Percentiles rank a stretch among this genome's conserved stretches.
Evolutionary conservation across 805 yeast genomes (phyloP).

Genomic region (Yarrowia sp.): DNA sequence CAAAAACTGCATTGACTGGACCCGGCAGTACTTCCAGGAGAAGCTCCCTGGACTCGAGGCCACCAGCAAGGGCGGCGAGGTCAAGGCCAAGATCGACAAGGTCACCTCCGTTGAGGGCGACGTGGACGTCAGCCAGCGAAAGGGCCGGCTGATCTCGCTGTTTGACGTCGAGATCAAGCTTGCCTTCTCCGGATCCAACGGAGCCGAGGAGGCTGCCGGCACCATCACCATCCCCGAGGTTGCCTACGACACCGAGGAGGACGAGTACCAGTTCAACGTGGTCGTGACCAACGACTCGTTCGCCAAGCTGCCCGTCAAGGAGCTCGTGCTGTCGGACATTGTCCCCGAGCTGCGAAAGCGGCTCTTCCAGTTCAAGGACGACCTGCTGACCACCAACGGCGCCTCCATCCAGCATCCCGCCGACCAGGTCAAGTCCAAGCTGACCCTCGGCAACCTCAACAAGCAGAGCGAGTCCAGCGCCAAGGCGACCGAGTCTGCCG

Average conservation of each 20-base stretch:
- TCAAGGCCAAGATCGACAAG: conserved; percentile 42
- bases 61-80: conserved; percentile 36
- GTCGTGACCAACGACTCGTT: conserved; percentile 56
- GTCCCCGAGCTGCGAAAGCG: conserved; percentile 66
- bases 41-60: conserved; percentile 54
- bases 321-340: conserved; percentile 52
- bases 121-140: conserved; percentile 94
- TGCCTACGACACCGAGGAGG: conserved; percentile 84
- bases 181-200: conserved; percentile 50
- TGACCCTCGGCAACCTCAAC: conserved; percentile 52
- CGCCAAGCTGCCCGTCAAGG: conserved; percentile 48
- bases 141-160: conserved; percentile 90
- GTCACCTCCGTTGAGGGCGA: conserved; percentile 82
- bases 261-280: conserved; percentile 82
- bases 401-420: conserved; percentile 82
- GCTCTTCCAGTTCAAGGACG: conserved; percentile 69
- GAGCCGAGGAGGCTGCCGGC: conserved; percentile 54
- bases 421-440: conserved; percentile 57
- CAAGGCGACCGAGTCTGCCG: conserved; percentile 28
- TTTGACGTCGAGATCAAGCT: conserved; percentile 75
- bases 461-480: conserved; percentile 28
- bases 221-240: conserved; percentile 83
- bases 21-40: conserved; percentile 68
- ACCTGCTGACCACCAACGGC: conserved; percentile 71
- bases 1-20: conserved; percentile 93